Conservation (phyloP, 805 yeast species). For the Yarrowia sp. region DNA sequence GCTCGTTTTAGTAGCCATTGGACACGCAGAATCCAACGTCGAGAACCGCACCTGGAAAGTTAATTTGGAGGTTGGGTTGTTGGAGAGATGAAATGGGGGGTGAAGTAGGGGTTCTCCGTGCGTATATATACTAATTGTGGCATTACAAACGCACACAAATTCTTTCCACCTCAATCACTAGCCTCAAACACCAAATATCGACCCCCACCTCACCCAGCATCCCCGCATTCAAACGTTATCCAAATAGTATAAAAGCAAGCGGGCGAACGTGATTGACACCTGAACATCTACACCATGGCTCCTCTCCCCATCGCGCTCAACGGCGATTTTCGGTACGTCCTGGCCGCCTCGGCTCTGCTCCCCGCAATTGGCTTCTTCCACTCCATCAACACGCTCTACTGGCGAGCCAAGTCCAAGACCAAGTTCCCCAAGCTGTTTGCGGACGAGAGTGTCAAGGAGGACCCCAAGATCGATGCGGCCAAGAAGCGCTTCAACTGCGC, state of each 20-base stretch:
- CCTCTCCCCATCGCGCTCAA: conserved; percentile 13
- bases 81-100: neutral
- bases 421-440: conserved; percentile 25
- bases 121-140: neutral
- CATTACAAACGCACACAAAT: neutral
- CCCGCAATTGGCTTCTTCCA: conserved; percentile 26
- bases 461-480: conserved; percentile 22
- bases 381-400: conserved; percentile 21
- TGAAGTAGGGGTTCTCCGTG: no score
- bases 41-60: neutral
- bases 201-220: neutral
- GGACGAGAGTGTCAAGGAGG: conserved; percentile 26
- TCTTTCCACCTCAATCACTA: neutral
- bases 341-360: conserved; percentile 20
- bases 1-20: neutral
- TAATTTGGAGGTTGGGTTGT: neutral
- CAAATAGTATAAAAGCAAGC: neutral
- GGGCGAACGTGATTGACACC: conserved; percentile 8
- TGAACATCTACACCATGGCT: conserved; percentile 3
- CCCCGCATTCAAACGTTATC: conserved; percentile 14
- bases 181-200: neutral
- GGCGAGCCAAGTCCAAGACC: conserved; percentile 22
- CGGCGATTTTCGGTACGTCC: conserved; percentile 19
- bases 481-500: conserved; percentile 28
- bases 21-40: neutral